phyloP scores from a whole-genome alignment of 148 eudicot species.

The Chenopodium album region DNA sequence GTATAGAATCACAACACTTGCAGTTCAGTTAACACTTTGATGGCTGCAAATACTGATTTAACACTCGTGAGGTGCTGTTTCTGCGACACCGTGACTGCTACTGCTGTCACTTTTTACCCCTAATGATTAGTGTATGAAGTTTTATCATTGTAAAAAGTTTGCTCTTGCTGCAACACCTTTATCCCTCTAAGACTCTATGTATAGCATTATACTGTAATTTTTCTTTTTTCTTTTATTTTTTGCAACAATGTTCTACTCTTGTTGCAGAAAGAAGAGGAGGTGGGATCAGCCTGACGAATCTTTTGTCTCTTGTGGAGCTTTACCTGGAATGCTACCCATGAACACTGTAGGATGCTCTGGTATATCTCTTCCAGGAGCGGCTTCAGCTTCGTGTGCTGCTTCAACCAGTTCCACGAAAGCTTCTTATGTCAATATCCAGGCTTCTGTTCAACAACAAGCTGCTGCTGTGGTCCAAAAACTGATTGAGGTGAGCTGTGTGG shows the following conservation, averaged over 20 bases:
- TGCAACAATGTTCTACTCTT: conserved; percentile 2
- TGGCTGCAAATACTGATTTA: background rate
- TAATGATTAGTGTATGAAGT: background rate
- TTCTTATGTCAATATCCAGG: conserved; percentile 33
- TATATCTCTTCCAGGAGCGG: conserved; percentile 35
- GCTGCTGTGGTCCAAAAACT: conserved; percentile 56
- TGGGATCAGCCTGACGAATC: conserved; percentile 97
- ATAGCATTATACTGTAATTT: background rate
- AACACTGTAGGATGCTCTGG: conserved; percentile 47
- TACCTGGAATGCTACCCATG: conserved; percentile 53
- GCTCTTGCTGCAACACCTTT: background rate
- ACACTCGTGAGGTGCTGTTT: background rate
- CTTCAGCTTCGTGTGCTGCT: conserved; percentile 38
- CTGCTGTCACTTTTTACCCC: background rate
- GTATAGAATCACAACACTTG: no score
- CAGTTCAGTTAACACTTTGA: background rate
- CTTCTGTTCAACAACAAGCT: conserved; percentile 66
- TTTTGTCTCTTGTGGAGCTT: conserved; percentile 51
- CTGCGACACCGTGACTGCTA: background rate
- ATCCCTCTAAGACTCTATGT: background rate
- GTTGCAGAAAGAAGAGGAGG: conserved; percentile 71
- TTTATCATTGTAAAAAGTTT: background rate
- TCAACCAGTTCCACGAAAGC: conserved; percentile 34
- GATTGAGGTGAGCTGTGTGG: conserved; percentile 49
- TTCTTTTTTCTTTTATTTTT: no score